phyloP scores from a whole-genome alignment of 257 asterid species.

The Anisodus tanguticus region DNA sequence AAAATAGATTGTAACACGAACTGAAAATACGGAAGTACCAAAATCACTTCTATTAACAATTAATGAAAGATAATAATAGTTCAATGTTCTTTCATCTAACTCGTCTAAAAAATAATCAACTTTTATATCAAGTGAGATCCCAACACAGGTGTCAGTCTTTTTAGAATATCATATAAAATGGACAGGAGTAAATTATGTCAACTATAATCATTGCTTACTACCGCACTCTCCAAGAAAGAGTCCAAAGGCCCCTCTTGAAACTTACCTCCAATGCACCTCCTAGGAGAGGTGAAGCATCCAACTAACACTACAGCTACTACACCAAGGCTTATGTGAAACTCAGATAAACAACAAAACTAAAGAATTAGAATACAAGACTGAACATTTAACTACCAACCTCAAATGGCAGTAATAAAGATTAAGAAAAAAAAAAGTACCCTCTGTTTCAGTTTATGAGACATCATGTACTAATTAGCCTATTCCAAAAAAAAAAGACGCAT shows the following conservation, averaged over 20 bases:
- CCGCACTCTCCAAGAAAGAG: background rate
- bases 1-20: background rate
- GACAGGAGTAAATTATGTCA: background rate
- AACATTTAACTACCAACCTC: background rate
- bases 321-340: background rate
- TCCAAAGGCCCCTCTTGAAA: background rate
- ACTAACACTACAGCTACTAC: background rate
- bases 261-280: background rate
- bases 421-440: background rate
- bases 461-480: background rate
- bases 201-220: background rate
- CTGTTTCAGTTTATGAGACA: background rate
- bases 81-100: background rate
- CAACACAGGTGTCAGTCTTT: background rate
- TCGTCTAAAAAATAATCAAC: background rate
- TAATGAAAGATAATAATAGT: background rate
- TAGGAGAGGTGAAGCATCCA: background rate
- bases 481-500: background rate
- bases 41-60: background rate
- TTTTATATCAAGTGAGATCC: background rate
- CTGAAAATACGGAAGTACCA: background rate
- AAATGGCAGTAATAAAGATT: background rate
- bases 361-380: background rate
- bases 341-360: background rate
- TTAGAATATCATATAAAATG: background rate